phyloP scores from a whole-genome alignment of 768 basidiomycete genomes.

The Phylloporus arenicola region DNA sequence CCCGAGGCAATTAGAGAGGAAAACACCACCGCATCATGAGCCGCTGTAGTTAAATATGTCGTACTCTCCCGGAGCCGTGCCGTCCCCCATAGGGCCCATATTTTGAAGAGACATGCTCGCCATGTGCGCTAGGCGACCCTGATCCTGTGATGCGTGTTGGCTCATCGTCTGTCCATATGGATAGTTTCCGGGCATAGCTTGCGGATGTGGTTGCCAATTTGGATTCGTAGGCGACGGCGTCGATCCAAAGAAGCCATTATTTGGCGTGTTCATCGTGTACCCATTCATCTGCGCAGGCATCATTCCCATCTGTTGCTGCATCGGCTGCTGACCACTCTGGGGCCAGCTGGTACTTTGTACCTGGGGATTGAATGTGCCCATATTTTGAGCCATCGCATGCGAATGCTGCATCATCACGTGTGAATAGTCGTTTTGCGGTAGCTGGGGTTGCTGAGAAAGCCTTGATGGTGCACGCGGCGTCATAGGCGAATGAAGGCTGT shows the following conservation, averaged over 20 bases:
- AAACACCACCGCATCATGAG: constrained; percentile 27
- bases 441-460: constrained; percentile 40
- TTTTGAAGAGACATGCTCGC: constrained; percentile 46
- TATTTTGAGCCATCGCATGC: constrained; percentile 31
- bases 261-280: constrained; percentile 34
- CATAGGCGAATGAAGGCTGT: constrained; percentile 44
- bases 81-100: constrained; percentile 39
- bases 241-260: constrained; percentile 27
- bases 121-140: constrained; percentile 41
- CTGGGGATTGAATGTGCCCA: constrained; percentile 28
- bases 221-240: constrained; percentile 22
- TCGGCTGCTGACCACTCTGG: constrained; percentile 52
- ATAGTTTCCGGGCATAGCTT: constrained; percentile 27
- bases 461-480: constrained; percentile 34
- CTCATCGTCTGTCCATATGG: constrained; percentile 25
- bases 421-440: constrained; percentile 42
- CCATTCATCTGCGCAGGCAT: constrained; percentile 34
- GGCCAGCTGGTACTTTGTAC: constrained; percentile 40
- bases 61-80: constrained; percentile 40
- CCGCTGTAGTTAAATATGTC: constrained; percentile 58
- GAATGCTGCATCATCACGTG: constrained; percentile 34
- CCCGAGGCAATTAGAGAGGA: constrained; percentile 22
- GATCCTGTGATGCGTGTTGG: constrained; percentile 25
- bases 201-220: constrained; percentile 26
- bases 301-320: constrained; percentile 37